Conservation (phyloP, 305 asterid genomes). For the Fraxinus velutina region DNA sequence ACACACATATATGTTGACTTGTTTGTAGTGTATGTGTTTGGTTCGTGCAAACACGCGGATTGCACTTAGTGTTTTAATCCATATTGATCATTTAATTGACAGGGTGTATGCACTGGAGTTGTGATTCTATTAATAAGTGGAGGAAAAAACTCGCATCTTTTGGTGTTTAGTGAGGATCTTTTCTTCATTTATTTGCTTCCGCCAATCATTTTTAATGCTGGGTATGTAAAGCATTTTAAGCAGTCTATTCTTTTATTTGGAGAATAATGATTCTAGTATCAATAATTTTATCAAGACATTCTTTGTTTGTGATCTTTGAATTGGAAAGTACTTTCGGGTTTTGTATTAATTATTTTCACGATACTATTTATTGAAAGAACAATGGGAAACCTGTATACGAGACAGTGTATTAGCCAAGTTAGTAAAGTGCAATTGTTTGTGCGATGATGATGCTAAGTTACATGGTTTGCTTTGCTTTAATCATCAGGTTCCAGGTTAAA, state of each 20-base stretch:
- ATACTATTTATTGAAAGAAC: background rate
- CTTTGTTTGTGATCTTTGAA: background rate
- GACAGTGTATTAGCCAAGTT: background rate
- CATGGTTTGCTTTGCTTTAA: conserved; percentile 21
- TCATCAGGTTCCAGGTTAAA: conserved; percentile 87
- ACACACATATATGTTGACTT: background rate
- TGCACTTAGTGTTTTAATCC: background rate
- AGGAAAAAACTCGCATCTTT: conserved; percentile 69
- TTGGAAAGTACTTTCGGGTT: background rate
- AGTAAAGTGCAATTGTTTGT: conserved; percentile 1
- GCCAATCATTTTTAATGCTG: conserved; percentile 85
- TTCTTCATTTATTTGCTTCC: conserved; percentile 86
- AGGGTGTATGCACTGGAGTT: conserved; percentile 67
- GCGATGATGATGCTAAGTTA: conserved; percentile 21
- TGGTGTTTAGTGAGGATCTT: conserved; percentile 81
- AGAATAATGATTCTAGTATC: background rate
- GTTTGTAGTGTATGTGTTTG: background rate
- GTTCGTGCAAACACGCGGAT: background rate
- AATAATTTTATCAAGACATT: background rate
- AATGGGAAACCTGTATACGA: background rate
- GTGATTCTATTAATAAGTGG: conserved; percentile 52
- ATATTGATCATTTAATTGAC: conserved; percentile 24
- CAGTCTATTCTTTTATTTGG: background rate
- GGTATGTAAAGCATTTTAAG: conserved; percentile 35
- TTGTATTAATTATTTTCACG: background rate